phyloP scores from a whole-genome alignment of 139 green algal species.

The Micractinium conductrix region DNA sequence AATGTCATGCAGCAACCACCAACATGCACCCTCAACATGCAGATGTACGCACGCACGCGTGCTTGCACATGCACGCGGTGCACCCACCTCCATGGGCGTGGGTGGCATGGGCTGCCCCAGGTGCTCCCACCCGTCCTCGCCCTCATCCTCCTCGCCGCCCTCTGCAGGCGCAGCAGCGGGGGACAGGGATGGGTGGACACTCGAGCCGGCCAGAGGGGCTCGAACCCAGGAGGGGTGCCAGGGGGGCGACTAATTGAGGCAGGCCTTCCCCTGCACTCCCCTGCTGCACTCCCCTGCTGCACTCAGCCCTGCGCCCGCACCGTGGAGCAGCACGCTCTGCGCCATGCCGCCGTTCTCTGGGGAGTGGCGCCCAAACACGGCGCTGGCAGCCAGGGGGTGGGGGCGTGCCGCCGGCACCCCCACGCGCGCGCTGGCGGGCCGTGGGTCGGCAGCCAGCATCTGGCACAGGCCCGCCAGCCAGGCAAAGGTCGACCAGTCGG shows the following conservation, averaged over 20 bases:
- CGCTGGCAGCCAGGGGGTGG: conserved; percentile 3
- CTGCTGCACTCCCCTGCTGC: no score
- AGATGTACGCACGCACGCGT: not conserved
- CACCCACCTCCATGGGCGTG: not conserved
- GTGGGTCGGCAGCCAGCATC: conserved; percentile 45
- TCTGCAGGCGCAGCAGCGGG: not conserved
- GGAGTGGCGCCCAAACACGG: conserved; percentile 8
- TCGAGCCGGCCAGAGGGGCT: no score
- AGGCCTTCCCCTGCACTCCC: no score
- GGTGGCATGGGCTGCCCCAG: conserved; percentile 43
- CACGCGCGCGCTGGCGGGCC: not conserved
- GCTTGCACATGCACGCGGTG: not conserved
- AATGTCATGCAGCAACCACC: not conserved
- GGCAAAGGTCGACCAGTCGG: conserved; percentile 51
- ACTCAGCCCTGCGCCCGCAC: not conserved
- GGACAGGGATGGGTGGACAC: not conserved
- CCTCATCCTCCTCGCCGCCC: conserved; percentile 40
- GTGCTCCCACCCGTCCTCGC: conserved; percentile 63
- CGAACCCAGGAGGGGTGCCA: not conserved
- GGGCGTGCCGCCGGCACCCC: not conserved
- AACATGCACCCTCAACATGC: not conserved
- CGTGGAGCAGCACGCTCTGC: conserved; percentile 17
- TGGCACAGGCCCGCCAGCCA: conserved; percentile 63
- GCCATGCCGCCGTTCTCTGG: not conserved
- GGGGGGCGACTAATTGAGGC: not conserved